phyloP scores from a whole-genome alignment of 2,329 filamentous ascomycete species.

The Colletotrichum tropicicola region DNA sequence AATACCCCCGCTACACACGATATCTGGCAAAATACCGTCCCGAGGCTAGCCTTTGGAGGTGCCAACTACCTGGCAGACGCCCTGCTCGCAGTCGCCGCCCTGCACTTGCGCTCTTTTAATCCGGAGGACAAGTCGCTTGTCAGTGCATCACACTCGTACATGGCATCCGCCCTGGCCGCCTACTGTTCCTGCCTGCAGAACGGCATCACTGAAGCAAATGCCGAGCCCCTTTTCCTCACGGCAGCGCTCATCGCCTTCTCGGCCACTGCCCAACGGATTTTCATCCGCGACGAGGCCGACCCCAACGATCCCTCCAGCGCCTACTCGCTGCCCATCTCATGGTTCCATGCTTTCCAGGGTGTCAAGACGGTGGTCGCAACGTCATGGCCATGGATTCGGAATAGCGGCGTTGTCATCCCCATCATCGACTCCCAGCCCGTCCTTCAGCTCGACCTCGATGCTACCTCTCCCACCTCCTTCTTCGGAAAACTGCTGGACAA shows the following conservation, averaged over 20 bases:
- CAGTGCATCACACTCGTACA: constrained; percentile 71
- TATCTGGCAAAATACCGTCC: constrained; percentile 69
- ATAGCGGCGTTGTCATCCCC: constrained; percentile 64
- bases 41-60: constrained; percentile 67
- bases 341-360: constrained; percentile 75
- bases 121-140: constrained; percentile 69
- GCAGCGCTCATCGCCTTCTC: constrained; percentile 73
- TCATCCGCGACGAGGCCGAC: constrained; percentile 64
- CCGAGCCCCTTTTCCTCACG: constrained; percentile 70
- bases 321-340: constrained; percentile 68
- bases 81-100: constrained; percentile 69
- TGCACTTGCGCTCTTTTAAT: constrained; percentile 65
- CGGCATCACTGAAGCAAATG: constrained; percentile 67
- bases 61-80: constrained; percentile 69
- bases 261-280: constrained; percentile 69
- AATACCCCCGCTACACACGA: constrained; percentile 59
- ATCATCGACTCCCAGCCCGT: constrained; percentile 73
- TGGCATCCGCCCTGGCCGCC: constrained; percentile 69
- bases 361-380: constrained; percentile 72
- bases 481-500: constrained; percentile 69
- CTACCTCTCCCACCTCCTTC: constrained; percentile 60
- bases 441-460: constrained; percentile 67
- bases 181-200: constrained; percentile 65
- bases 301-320: constrained; percentile 47
- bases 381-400: constrained; percentile 71